Base-by-base conservation (phyloP, 108 stramenopile genomes). In the Skeletonema grethae region DNA sequence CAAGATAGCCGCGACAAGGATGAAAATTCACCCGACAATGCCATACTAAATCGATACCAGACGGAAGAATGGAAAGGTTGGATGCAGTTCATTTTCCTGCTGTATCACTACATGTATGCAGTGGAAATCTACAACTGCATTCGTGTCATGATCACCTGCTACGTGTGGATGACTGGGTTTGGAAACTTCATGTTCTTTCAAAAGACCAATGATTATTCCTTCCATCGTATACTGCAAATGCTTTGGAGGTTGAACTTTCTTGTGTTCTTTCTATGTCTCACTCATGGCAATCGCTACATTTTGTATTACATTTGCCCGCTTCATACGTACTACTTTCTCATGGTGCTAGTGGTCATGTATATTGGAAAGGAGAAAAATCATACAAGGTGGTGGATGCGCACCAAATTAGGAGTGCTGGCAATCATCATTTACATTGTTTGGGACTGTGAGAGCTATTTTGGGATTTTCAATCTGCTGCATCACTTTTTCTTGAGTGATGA, bases 121-220 rank as follows among this genome's bases (percentile, higher is more conserved):
- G 93, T 83, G 70, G 94, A 97, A 72, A 88, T 97, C 20, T 98
- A 98, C 90, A 99, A 98, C 69, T 57, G 88, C 12, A 92, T 98
- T 73, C 96, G 98, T 35, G 89, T 98, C 70, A 91, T 98, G 92
- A 98, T 97, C 59, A 98, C 97, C 16, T 97, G 93, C 75, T 99
- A 98, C 84, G 97, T 98, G 16, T 99, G 97, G 97, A 95, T 99
- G 97, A 98, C 99, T 9, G 97, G 98, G 16, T 98, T 97, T 82
- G 97, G 97, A 31, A 98, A 99, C 77, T 97, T 97, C 77, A 90
- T 87, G 69, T 98, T 97, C 85, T 97, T 95, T 72, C 96, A 97
- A 72, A 83, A 94, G 46, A 97, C 89, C 70, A 86, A 75, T 13
- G 97, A 99, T 84, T 99, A 91, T 68, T 88, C 94, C 2, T 39